phyloP scores from a whole-genome alignment of 2,329 filamentous ascomycete genomes.

The Fusarium oxysporum region DNA sequence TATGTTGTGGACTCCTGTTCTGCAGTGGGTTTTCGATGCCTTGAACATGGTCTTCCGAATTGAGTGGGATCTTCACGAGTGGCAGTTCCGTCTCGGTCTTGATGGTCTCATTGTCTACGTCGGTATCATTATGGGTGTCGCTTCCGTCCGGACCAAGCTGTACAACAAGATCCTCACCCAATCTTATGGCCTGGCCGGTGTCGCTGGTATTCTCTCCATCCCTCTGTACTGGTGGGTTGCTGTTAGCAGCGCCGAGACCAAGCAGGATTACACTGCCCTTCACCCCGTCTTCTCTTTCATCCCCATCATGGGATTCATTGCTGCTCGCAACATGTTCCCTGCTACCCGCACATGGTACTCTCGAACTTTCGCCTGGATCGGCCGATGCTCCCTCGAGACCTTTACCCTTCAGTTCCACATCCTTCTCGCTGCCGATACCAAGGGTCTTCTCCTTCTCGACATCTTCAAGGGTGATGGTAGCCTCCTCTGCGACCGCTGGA shows the following conservation, averaged over 20 bases:
- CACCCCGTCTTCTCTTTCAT: slow-evolving; percentile 66
- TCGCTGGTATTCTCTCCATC: slow-evolving; percentile 34
- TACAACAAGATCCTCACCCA: slow-evolving; percentile 39
- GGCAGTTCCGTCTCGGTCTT: slow-evolving; percentile 62
- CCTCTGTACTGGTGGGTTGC: slow-evolving; percentile 50
- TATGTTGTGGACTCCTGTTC: slow-evolving; percentile 30
- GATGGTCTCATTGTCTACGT: slow-evolving; percentile 68
- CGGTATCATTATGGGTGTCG: slow-evolving; percentile 60
- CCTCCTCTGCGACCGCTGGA: slow-evolving; percentile 42
- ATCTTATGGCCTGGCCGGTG: slow-evolving; percentile 32
- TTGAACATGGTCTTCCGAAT: slow-evolving; percentile 58
- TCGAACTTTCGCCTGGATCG: slow-evolving; percentile 62
- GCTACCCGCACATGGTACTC: slow-evolving; percentile 45
- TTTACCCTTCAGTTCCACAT: slow-evolving; percentile 71
- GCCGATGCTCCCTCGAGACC: slow-evolving; percentile 67
- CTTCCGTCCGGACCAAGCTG: slow-evolving; percentile 28
- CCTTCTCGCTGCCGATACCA: slow-evolving; percentile 69
- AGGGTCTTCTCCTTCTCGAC: slow-evolving; percentile 52
- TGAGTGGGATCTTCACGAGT: slow-evolving; percentile 60
- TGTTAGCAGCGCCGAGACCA: slow-evolving; percentile 35
- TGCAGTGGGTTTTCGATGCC: slow-evolving; percentile 39
- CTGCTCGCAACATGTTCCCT: slow-evolving; percentile 60
- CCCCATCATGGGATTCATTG: slow-evolving; percentile 63
- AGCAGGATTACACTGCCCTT: slow-evolving; percentile 58
- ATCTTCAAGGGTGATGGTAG: slow-evolving; percentile 35